Evolutionary conservation across 257 asterid genomes (phyloP), one percentile per base, ranked within the genome.

Genomic region (Nicotiana paniculata): DNA sequence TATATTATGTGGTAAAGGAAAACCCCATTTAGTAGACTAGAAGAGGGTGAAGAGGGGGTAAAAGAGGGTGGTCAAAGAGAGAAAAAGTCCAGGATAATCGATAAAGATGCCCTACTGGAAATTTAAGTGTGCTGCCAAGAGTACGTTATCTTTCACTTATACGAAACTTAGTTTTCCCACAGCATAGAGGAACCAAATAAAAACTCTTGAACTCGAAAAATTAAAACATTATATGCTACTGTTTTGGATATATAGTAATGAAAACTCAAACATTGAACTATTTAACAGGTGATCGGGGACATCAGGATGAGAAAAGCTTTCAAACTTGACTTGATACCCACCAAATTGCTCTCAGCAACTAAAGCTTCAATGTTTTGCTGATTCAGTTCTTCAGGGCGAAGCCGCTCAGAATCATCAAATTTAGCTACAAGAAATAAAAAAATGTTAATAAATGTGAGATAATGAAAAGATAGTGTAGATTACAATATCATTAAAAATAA

Each of bases 281-380:
- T 48, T 39, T 43, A 77, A 21, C n/a, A 74, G 28, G 77, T 35
- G 17, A 17, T n/a, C 30, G 9, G 58, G 43, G 58, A 54, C 9
- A 68, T 77, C 13, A 77, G 72, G 54, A 83, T 81, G 76, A 86
- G 68, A 28, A 43, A 43, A 87, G 62, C 15, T 69, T 55, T 72
- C 43, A 83, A 78, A 81, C 54, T 66, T 13, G 74, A 85, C 58
- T 70, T 24, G 24, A 75, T 91, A 94, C 99, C 97, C 93, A 91
- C 99, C 98, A 96, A 91, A 89, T 96, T 96, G 90, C 97, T 92
- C 89, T 96, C 98, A 83, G 99, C 98, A 87, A 96, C 99, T 83
- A 96, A 89, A 83, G 98, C 99, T 90, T 96, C 99, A 83, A 96
- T 96, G 64, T 94, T 96, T 84, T 91, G 97, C 89, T 96, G 99